phyloP scores from a whole-genome alignment of 148 eudicot species.

The Silene uniflora region DNA sequence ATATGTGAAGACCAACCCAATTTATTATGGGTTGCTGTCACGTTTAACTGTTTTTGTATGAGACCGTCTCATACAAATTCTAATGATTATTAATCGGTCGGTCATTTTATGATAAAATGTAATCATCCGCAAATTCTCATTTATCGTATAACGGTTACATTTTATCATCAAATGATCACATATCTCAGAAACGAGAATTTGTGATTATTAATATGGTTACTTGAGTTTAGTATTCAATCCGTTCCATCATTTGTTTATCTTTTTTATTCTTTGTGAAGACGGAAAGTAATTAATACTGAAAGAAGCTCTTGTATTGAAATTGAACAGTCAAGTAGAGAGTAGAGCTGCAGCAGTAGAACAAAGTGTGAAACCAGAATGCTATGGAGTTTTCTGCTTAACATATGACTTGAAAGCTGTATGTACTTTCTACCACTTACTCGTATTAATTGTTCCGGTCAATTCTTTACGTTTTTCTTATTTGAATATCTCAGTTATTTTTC shows the following conservation, averaged over 20 bases:
- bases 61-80: background rate
- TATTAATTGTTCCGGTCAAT: no score
- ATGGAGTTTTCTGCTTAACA: slow-evolving; percentile 91
- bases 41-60: background rate
- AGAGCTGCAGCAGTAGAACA: slow-evolving; percentile 34
- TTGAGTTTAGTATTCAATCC: no score
- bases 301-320: background rate
- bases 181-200: no score
- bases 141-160: no score
- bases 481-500: no score
- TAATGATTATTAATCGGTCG: no score
- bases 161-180: no score
- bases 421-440: background rate
- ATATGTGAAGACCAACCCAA: background rate
- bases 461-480: no score
- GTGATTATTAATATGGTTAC: no score
- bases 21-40: background rate
- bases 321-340: slow-evolving; percentile 57
- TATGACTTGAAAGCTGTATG: slow-evolving; percentile 92
- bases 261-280: background rate
- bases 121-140: no score
- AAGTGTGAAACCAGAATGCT: slow-evolving; percentile 59
- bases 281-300: no score
- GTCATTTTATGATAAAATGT: no score
- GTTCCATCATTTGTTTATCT: background rate